Conservation (phyloP, 441 rosid genomes). For the Daphne laureola region DNA sequence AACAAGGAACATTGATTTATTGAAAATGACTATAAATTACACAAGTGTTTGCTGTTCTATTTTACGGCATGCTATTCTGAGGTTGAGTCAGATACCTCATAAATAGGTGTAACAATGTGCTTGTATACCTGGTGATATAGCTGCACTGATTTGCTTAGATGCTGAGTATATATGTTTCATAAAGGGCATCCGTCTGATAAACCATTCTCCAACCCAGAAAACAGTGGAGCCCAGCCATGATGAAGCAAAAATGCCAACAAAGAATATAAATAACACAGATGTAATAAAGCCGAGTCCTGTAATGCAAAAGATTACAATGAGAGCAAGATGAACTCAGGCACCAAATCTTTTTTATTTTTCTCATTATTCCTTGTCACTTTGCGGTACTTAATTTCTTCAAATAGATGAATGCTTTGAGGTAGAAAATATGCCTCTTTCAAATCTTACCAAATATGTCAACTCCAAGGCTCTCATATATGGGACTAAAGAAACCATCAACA, state of each 20-base stretch:
- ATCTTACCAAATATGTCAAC: constrained; percentile 50
- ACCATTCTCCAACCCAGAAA: constrained; percentile 57
- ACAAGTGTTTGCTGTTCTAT: background rate
- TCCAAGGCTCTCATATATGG: constrained; percentile 53
- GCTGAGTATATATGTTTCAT: constrained; percentile 52
- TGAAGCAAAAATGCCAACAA: constrained; percentile 54
- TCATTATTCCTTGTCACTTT: too few species aligned
- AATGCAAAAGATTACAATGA: constrained; percentile 7
- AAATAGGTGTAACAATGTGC: background rate
- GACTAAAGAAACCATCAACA: constrained; percentile 63
- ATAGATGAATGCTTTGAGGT: background rate
- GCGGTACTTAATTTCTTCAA: background rate
- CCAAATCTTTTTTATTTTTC: too few species aligned
- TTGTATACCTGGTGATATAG: constrained; percentile 48
- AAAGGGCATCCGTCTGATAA: constrained; percentile 54
- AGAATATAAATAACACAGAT: constrained; percentile 44
- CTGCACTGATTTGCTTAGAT: constrained; percentile 60
- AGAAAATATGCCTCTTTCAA: background rate
- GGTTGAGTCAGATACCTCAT: too few species aligned
- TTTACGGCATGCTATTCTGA: too few species aligned
- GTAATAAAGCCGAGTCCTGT: constrained; percentile 63
- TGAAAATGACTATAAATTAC: background rate
- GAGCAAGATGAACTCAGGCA: too few species aligned
- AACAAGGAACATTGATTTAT: background rate
- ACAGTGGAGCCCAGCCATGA: constrained; percentile 59